Evolutionary conservation across 2,329 filamentous ascomycete genomes (phyloP), one percentile per base, ranked within the genome.

Genomic region (Cytospora paraplurivora): DNA sequence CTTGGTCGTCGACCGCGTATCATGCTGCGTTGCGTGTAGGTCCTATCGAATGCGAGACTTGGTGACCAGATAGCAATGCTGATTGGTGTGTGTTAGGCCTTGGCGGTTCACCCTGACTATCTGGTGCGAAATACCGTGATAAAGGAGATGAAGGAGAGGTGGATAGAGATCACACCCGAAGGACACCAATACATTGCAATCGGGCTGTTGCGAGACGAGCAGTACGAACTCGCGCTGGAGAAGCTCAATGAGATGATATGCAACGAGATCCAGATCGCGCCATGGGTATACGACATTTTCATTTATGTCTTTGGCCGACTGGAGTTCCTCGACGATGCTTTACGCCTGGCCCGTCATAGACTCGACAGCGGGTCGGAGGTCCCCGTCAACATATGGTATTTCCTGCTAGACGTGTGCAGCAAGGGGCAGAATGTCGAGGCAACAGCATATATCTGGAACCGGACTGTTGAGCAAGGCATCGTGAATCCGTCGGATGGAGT

Each of bases 51-150:
- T 13, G 13, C 13, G 33, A 55, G 7, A 13, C 12, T 4, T 47
- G 41, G 34, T 47, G 47, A 34, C 32, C 65, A 21, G 8, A 27
- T n/a, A 37, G n/a, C n/a, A 21, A 19, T 4, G 12, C 44, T 47
- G 44, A 47, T 19, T 47, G 17, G 44, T 10, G 3, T 47, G 5
- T 17, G 62, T 7, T 35, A 90, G 81, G 88, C 85, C 6, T 80
- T 97, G 32, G 86, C 91, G 0, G 85, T 95, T 10, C 95, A 98
- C 73, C 92, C 94, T 0, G 91, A 98, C 75, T 94, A 96, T 69
- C 69, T 92, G 7, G 78, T 95, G 32, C 87, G 93, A 41, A 83
- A 85, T 59, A 82, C 88, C 41, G 82, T 97, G 4, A 78, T 97
- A 47, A 78, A 85, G 61, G 87, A 88, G 62, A 92, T 95, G 89